phyloP scores from a whole-genome alignment of 1,284 basidiomycete genomes.

The Uromyces viciae-fabae region DNA sequence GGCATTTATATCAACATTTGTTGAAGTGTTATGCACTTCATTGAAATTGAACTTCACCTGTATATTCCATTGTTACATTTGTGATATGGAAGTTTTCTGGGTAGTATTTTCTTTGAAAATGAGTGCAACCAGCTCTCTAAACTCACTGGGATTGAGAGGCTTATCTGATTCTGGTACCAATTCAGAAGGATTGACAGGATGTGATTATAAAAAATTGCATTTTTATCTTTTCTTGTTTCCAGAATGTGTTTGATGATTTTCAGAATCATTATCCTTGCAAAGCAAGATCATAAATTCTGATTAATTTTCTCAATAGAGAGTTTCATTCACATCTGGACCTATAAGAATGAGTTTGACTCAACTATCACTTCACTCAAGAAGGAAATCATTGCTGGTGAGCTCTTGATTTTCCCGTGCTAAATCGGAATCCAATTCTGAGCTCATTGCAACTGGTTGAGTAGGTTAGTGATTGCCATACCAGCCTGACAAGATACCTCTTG shows the following conservation, averaged over 20 bases:
- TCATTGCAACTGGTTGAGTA: constrained; percentile 25
- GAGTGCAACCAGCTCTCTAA: constrained; percentile 5
- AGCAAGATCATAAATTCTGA: background rate
- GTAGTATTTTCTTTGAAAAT: background rate
- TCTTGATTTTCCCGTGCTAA: background rate
- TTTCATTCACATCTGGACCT: background rate
- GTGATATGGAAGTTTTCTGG: background rate
- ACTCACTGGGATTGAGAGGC: background rate
- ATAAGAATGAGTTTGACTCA: background rate
- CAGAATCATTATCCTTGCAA: too few relatives aligned
- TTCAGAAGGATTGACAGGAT: background rate
- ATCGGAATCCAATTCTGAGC: too few relatives aligned
- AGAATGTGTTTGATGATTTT: too few relatives aligned
- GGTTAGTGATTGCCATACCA: constrained; percentile 9
- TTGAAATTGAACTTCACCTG: background rate
- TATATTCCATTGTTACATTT: constrained; percentile 14
- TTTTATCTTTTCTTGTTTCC: too few relatives aligned
- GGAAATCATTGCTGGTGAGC: background rate
- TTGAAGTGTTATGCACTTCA: background rate
- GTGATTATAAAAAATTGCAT: too few relatives aligned
- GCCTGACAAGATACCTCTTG: background rate
- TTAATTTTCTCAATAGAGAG: background rate
- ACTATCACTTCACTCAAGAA: background rate
- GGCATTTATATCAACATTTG: constrained; percentile 6
- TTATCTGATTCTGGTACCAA: background rate